Evolutionary conservation across 345 rosid species (phyloP), one percentile per base, ranked within the genome.

Genomic region (Hibiscus trionum): DNA sequence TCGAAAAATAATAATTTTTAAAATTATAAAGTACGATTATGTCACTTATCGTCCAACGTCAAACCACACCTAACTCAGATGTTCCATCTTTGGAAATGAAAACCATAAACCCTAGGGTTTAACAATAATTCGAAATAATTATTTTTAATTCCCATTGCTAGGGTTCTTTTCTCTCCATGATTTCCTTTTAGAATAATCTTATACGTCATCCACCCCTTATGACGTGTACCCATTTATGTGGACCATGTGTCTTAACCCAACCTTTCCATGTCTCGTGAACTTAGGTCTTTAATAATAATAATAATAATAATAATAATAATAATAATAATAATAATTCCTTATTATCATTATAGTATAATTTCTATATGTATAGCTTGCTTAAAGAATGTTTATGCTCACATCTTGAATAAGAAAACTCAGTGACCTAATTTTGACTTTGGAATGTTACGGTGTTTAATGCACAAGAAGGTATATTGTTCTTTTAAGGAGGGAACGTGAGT

Each of bases 41-140:
- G 89, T 81, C 88, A 87, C 89, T 82, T 88, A 70, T 84, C 77
- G 70, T 72, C 82, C 80, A 80, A 87, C 78, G 71, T 66, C 58
- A 47, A 71, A 61, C 69, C 61, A 57, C 57, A 72, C 67, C 80
- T 57, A 57, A 57, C 31, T 21, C 60, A 1, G 10, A 11, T 4
- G 31, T 57, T 57, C 31, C 33, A 3, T 24, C 31, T 21, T 57
- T 24, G 61, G 31, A 1, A 24, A 56, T 21, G 24, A 21, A 3
- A 24, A 78, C 75, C 81, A 78, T 69, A 69, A 53, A 72, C 65
- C 77, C 78, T 76, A 61, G 42, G 74, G 26, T 74, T 71, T 11
- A 70, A 73, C 74, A 61, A 73, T 77, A 77, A 62, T 55, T 55
- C 8, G 3, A 2, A 55, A 55, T 68, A 65, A 76, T 11, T 57